Evolutionary conservation across 805 yeast genomes (phyloP), one percentile per base, ranked within the genome.

Genomic region (Saturnispora galanensis): DNA sequence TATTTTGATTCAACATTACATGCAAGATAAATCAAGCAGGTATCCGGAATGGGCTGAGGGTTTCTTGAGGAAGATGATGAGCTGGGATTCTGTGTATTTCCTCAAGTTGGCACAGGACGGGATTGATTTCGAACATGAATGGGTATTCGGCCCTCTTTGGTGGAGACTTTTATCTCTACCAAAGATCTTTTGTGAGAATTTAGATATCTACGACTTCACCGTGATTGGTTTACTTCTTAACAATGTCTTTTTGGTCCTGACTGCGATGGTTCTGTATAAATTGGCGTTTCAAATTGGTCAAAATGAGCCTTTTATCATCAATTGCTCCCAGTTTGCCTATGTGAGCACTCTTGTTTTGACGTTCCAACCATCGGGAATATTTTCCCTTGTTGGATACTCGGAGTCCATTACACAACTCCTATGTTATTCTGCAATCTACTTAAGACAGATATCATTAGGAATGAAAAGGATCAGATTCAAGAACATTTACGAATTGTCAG

Each of bases 1-100:
- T 12, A 50, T 74, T 3, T 52, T 74, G 9, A 52, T 70, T 10
- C 55, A 50, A 2, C 35, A 37, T 18, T 57, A 60, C 47, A 43
- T 29, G 11, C 31, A 45, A 4, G 39, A 44, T 5, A 10, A 12
- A 12, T n/a, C 11, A 21, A 17, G 29, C 32, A 13, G 42, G 21
- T 43, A 46, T 10, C 48, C 42, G 5, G 21, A 43, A 36, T 41
- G 31, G 31, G 11, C 9, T 38, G 50, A 28, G 3, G 36, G 53
- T n/a, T 39, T 77, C 1, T 56, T 77, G 42, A 68, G 73, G 42
- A 77, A 74, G 45, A 66, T 86, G 4, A 64, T 84, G 21, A 71
- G 79, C 3, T 90, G 97, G 97, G 98, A 90, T 59, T 71, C 81
- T 1, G 93, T 88, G 0, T 88, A 80, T 60, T 88, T 84, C 56